phyloP scores from a whole-genome alignment of 805 yeast species.

The Lipomyces lipofer region DNA sequence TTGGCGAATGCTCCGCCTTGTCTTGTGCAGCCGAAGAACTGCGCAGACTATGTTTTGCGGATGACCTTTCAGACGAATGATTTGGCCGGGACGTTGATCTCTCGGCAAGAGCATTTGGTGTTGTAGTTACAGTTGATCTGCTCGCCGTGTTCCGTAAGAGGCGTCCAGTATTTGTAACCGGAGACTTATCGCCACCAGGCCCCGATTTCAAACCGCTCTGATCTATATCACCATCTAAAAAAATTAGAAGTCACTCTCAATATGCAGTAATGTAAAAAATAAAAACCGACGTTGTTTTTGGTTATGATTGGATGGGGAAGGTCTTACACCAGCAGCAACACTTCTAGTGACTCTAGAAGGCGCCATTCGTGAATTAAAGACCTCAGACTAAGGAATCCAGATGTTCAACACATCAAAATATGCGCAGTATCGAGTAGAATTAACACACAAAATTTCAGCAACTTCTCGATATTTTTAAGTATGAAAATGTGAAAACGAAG shows the following conservation, averaged over 20 bases:
- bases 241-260: too few species aligned
- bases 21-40: too few species aligned
- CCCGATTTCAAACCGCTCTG: background rate
- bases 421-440: constrained; percentile 4
- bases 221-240: background rate
- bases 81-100: too few species aligned
- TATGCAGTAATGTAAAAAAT: too few species aligned
- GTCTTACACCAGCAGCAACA: background rate
- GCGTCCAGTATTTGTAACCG: too few species aligned
- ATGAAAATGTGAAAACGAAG: background rate
- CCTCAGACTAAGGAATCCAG: background rate
- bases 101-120: too few species aligned
- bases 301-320: background rate
- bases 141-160: too few species aligned
- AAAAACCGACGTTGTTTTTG: background rate
- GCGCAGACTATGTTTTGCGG: too few species aligned
- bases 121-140: too few species aligned
- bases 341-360: constrained; percentile 21
- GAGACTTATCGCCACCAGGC: background rate
- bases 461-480: constrained; percentile 6
- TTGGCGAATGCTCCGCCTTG: too few species aligned
- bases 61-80: too few species aligned
- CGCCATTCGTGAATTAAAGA: constrained; percentile 19
- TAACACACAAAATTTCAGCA: constrained; percentile 2
- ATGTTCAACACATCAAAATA: constrained; percentile 9